Evolutionary conservation across 768 basidiomycete species (phyloP), one percentile per base, ranked within the genome.

Genomic region (Termitomyces sp.): DNA sequence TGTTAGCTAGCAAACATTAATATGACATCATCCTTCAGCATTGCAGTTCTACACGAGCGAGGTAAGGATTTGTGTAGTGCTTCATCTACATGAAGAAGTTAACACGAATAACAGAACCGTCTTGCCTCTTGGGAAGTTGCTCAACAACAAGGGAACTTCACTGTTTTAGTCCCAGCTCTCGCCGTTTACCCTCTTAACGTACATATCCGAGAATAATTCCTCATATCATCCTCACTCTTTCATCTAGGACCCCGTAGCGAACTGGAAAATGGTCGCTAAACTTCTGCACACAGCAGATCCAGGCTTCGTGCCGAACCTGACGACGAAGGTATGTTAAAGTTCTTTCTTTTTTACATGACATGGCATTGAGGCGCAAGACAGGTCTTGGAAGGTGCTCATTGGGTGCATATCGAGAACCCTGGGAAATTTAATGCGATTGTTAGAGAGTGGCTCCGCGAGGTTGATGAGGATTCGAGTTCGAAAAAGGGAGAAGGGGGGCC

Each of bases 1-100:
- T n/a, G 15, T 43, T 18, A 25, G n/a, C n/a, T 29, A 29, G 38
- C n/a, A n/a, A 35, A 43, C 29, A n/a, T n/a, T n/a, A n/a, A n/a
- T n/a, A n/a, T 45, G 27, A 56, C 29, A 13, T 45, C 5, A 36
- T 13, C 39, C 35, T 23, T 6, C 54, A 89, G 88, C 84, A 16
- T 64, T 89, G 7, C 76, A 86, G 57, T 89, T 88, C 58, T 90
- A 89, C 64, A 79, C 80, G 3, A 68, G 72, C 15, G 74, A 79
- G 54, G 86, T 83, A 57, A 42, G 69, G 56, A 22, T 52, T 9
- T 7, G 7, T 51, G 6, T 7, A n/a, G 13, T n/a, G 29, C 23
- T 16, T 12, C 5, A 0, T 13, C 25, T 32, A 22, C 9, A 13
- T 1, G 16, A 20, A 41, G 1, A 23, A 16, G 0, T 29, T 16